Base-by-base conservation (phyloP, 495 filamentous ascomycete genomes). In the Xylaria nigripes region DNA sequence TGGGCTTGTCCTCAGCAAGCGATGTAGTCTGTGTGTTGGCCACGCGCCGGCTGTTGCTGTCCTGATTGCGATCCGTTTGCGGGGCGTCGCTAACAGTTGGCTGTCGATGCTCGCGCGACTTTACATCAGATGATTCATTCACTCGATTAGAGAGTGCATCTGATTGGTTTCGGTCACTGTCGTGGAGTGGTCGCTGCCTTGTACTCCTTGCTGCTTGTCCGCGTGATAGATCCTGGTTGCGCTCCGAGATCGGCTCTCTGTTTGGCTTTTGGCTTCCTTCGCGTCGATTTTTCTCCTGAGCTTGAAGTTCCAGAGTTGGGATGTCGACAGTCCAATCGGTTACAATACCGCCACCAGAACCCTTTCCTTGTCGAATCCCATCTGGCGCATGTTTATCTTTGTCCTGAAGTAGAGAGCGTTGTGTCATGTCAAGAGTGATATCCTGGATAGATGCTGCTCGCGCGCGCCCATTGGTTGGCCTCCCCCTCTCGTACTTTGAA, bases 371-470 rank as follows among this genome's bases (percentile, higher is more conserved):
- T 55, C 40, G 16, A 46, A 24, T 15, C 15, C 41, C 23, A 23
- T 27, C 15, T 23, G 19, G 13, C 15, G 30, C 34, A 19, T 42
- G 27, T 9, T 59, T 48, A 10, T 56, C 46, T n/a, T 43, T 38
- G 10, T 60, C 43, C n/a, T 7, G 46, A 19, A 61, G 43, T 21
- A 60, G 45, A 30, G 58, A 60, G 29, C 45, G 58, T 27, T 55
- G 48, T 19, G 54, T 60, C 58, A 54, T 59, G 19, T 66, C 56
- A 15, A 66, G 54, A 9, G 56, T 61, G 16, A 59, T 23, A 54
- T 63, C 59, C 30, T 66, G 61, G 22, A 57, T 46, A 15, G 63
- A 61, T 21, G 50, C 54, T 13, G 61, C 47, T 24, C 63, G 61
- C 34, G 46, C 48, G 24, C 9, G 58, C 22, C 32, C 36, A 46